Percentiles rank a stretch among this genome's conserved stretches.
Conservation (phyloP, 1,139 yeast species). For the Geotrichum aggregatum region DNA sequence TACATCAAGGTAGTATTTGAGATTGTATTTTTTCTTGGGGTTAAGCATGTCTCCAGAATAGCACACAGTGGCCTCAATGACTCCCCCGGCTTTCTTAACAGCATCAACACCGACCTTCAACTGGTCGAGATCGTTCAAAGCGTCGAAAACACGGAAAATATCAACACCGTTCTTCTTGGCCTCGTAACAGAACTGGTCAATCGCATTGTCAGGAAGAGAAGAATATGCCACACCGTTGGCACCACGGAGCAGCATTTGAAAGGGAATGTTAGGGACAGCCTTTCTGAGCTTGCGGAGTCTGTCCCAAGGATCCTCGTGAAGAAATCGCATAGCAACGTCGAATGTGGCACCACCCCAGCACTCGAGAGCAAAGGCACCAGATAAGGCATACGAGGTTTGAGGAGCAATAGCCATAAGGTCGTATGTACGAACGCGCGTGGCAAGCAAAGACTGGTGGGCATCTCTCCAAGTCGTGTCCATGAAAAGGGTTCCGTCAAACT, state of each 20-base stretch:
- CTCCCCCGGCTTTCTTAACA: constrained; percentile 97
- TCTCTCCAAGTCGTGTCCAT: constrained; percentile 99
- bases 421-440: constrained; percentile 93
- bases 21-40: constrained; percentile 91
- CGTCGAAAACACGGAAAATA: constrained; percentile 95
- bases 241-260: constrained; percentile 98
- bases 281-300: constrained; percentile 82
- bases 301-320: constrained; percentile 98
- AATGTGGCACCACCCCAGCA: constrained; percentile 99
- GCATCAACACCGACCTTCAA: constrained; percentile 97
- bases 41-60: constrained; percentile 98
- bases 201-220: constrained; percentile 95
- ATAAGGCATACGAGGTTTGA: constrained; percentile 83
- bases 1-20: constrained; percentile 78
- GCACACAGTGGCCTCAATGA: constrained; percentile 95
- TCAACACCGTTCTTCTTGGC: constrained; percentile 96
- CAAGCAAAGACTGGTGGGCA: constrained; percentile 97
- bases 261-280: constrained; percentile 95
- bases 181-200: constrained; percentile 90
- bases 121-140: constrained; percentile 93
- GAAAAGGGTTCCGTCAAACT: constrained; percentile 76
- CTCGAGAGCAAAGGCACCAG: constrained; percentile 91
- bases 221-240: constrained; percentile 99
- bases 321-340: constrained; percentile 96
- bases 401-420: constrained; percentile 91